Evolutionary conservation across 192 early-diverging fungal species (phyloP), one percentile per base, ranked within the genome.

Genomic region (Pilaira anomala): DNA sequence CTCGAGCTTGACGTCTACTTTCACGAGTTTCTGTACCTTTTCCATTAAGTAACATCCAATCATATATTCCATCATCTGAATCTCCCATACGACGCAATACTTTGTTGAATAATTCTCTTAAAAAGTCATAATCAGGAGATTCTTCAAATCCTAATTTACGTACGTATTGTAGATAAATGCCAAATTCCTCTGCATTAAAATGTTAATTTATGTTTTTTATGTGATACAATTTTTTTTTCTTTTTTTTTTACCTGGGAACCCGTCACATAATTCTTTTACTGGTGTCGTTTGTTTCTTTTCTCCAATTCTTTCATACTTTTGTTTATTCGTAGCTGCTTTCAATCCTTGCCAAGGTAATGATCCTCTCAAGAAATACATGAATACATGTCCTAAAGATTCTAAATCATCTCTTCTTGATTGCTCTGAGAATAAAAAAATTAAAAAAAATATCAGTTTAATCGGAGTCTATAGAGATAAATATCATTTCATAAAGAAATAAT

Each of bases 281-380:
- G 83, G 76, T 3, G 92, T 92, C 26, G 88, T 85, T 69, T 95
- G 95, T 76, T 98, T 98, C 82, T 94, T 94, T 76, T 97, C 93
- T n/a, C 96, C 96, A 77, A 98, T 98, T 68, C 94, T 91, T 77
- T 98, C 96, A 76, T 98, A 98, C 70, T 98, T 98, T 86, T 98
- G 94, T 70, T 96, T 95, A 82, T 98, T 98, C 62, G 93, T 96
- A 6, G 88, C 91, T 5, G 96, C 96, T 80, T 97, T 97, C 13
- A 98, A 76, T 12, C 96, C 96, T 79, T 98, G 96, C 96, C 96
- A 98, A 5, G 96, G 96, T 44, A 98, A 78, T 29, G 84, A 83
- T 12, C 95, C 94, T 62, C 93, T 82, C 76, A 98, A 80, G 75
- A 98, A 97, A 78, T 98, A 98, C 87, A 98, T 91, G 65, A 98